phyloP scores from a whole-genome alignment of 306 rosid species.

The Trifolium repens region DNA sequence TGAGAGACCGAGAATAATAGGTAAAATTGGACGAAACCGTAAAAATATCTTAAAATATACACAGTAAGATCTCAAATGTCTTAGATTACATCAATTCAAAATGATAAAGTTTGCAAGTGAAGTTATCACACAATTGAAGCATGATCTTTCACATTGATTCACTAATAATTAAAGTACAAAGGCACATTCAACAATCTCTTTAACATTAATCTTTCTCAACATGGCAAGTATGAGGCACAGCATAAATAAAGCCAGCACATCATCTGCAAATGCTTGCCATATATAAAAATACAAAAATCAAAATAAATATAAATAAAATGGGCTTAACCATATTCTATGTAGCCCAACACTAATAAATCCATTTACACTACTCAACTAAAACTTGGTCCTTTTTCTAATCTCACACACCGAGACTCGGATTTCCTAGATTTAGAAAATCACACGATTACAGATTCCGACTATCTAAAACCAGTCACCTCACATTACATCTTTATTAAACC shows the following conservation, averaged over 20 bases:
- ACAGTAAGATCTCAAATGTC: neutral
- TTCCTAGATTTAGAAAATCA: no score
- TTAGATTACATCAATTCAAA: neutral
- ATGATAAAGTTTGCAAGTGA: constrained; percentile 9
- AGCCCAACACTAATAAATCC: constrained; percentile 33
- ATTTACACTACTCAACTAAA: constrained; percentile 35
- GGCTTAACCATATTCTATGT: constrained; percentile 43
- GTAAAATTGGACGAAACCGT: neutral
- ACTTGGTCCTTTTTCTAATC: neutral
- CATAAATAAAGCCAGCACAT: constrained; percentile 46
- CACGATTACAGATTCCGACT: no score
- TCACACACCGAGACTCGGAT: no score
- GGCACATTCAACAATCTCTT: constrained; percentile 33
- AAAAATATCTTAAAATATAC: neutral
- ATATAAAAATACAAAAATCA: constrained; percentile 16
- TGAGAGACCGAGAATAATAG: neutral
- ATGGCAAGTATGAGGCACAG: constrained; percentile 40
- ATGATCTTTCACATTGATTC: constrained; percentile 34
- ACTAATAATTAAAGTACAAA: constrained; percentile 38
- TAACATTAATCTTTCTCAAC: constrained; percentile 37
- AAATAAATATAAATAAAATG: constrained; percentile 34
- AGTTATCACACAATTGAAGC: constrained; percentile 23
- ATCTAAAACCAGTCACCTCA: no score
- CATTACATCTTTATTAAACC: no score
- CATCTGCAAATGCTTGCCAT: constrained; percentile 37